phyloP scores from a whole-genome alignment of 306 rosid species.

The Coriaria nepalensis region DNA sequence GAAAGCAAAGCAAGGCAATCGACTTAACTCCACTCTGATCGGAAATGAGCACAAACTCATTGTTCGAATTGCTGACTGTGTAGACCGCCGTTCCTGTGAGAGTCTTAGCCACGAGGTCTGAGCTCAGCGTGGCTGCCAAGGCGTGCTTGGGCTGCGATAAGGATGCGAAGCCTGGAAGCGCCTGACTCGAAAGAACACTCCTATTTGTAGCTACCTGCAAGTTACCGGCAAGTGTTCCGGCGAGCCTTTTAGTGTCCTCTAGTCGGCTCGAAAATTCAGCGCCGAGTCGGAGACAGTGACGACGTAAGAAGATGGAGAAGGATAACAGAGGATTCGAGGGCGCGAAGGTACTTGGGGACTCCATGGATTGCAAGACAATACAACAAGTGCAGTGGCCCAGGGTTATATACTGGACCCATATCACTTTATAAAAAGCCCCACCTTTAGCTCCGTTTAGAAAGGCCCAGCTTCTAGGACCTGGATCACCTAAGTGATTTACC shows the following conservation, averaged over 20 bases:
- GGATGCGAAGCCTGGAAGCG: slow-evolving; percentile 30
- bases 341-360: slow-evolving; percentile 37
- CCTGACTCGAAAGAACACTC: slow-evolving; percentile 14
- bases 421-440: too few relatives aligned
- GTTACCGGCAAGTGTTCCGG: slow-evolving; percentile 32
- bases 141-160: slow-evolving; percentile 40
- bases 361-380: too few relatives aligned
- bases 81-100: slow-evolving; percentile 73
- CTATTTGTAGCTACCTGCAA: slow-evolving; percentile 10
- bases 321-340: slow-evolving; percentile 52
- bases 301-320: slow-evolving; percentile 55
- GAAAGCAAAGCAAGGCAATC: slow-evolving; percentile 84
- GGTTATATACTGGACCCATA: too few relatives aligned
- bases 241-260: slow-evolving; percentile 44
- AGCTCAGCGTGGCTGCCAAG: slow-evolving; percentile 46
- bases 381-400: too few relatives aligned
- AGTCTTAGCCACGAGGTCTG: slow-evolving; percentile 62
- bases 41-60: slow-evolving; percentile 88
- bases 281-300: slow-evolving; percentile 46
- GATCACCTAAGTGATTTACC: too few relatives aligned
- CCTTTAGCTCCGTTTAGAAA: too few relatives aligned
- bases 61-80: slow-evolving; percentile 84
- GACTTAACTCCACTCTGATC: slow-evolving; percentile 67
- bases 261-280: slow-evolving; percentile 46
- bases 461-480: too few relatives aligned